Base-by-base conservation (phyloP, 1,284 basidiomycete species). In the Ceratobasidium sp. region DNA sequence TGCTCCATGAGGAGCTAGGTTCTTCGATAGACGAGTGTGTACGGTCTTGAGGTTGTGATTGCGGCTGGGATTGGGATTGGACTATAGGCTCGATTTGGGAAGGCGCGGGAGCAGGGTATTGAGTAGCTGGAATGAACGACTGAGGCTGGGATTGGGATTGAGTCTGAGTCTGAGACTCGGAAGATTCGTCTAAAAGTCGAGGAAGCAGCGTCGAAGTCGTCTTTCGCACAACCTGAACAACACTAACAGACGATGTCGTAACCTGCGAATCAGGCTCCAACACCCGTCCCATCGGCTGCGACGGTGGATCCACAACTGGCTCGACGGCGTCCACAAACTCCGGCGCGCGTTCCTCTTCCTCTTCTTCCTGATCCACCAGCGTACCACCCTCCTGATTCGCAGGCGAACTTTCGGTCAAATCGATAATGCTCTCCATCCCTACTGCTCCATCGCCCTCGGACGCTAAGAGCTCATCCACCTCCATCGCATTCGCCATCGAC, bases 1-100 rank as follows among this genome's bases (percentile, higher is more conserved):
- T 13, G 11, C 23, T n/a, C 67, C 67, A 58, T 13, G 67, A 69
- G 4, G 52, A 58, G 8, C 35, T 58, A 16, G 54, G 41, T 7
- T 70, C 67, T 49, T 70, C 67, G 32, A 70, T 70, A 4, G 67
- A 70, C 5, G 67, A 70, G 30, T 59, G 67, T 28, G 63, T 58
- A 21, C 32, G 38, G 9, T 70, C 55, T 38, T 54, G 63, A 30
- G 62, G 47, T 50, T 67, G 64, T 1, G 64, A 38, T 32, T 14
- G 64, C 1, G 64, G 50, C 50, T 67, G 64, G 38, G 52, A 43
- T 13, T 30, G 21, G 11, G 61, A 8, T 28, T 47, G 43, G 23
- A 26, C 5, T 16, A 6, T 4, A 3, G 23, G 44, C 11, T 2
- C 18, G 21, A 30, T 4, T 23, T 63, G 61, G 9, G 44, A 49